Percentiles rank a stretch among this genome's conserved stretches.
phyloP scores from a whole-genome alignment of 306 rosid genomes.

The Castanopsis chinensis region DNA sequence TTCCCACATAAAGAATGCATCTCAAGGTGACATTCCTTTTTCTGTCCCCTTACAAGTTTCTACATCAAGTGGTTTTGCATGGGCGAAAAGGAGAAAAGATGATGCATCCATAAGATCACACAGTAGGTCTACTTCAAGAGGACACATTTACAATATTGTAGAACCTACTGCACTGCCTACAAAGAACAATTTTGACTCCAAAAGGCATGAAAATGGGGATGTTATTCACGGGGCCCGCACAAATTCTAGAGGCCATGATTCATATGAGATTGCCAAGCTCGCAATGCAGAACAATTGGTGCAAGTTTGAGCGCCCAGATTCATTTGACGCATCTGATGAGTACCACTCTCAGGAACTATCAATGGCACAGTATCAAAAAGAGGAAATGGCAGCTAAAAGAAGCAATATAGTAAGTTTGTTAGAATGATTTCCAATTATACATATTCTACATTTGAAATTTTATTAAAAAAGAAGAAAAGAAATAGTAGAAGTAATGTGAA shows the following conservation, averaged over 20 bases:
- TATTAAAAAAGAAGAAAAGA: background rate
- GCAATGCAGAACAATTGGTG: constrained; percentile 79
- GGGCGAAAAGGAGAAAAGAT: constrained; percentile 93
- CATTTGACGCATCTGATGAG: constrained; percentile 90
- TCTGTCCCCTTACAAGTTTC: constrained; percentile 92
- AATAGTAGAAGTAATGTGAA: background rate
- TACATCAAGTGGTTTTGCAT: constrained; percentile 93
- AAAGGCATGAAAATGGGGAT: constrained; percentile 61
- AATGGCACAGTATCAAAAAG: constrained; percentile 59
- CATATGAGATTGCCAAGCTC: constrained; percentile 66
- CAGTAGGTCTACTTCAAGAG: constrained; percentile 76
- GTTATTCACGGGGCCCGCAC: constrained; percentile 24
- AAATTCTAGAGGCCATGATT: constrained; percentile 58
- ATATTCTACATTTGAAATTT: background rate
- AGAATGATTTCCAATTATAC: background rate
- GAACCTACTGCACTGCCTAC: constrained; percentile 50
- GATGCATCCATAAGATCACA: constrained; percentile 61
- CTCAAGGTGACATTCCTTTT: constrained; percentile 86
- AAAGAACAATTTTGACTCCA: constrained; percentile 49
- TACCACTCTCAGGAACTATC: constrained; percentile 92
- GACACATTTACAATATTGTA: constrained; percentile 54
- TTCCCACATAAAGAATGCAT: constrained; percentile 64
- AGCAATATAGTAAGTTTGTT: constrained; percentile 66
- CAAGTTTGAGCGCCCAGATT: constrained; percentile 85
- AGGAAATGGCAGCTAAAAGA: constrained; percentile 68